These are phyloP conservation scores for Neurospora intermedia DNA, from an alignment of 495 filamentous ascomycete species.

Conservation along the genomic window DNA sequence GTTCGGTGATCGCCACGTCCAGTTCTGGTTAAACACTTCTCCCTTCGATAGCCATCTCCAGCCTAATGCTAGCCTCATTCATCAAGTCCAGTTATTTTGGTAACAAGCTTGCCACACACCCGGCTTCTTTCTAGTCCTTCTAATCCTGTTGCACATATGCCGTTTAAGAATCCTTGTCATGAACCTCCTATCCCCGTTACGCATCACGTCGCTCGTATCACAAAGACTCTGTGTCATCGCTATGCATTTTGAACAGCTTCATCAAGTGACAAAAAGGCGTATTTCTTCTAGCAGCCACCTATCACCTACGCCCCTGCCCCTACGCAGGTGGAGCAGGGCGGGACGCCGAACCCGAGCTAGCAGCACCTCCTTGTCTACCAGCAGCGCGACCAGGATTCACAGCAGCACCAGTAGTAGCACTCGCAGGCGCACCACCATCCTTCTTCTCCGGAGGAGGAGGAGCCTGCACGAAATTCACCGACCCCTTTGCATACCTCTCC, in stretches of 20 bases:
- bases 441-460: background rate
- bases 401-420: background rate
- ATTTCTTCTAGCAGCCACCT: background rate
- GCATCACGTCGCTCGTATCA: background rate
- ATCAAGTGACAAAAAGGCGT: background rate
- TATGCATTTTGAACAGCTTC: background rate
- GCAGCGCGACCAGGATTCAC: background rate
- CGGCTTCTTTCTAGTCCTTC: background rate
- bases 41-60: background rate
- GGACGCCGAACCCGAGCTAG: background rate
- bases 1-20: background rate
- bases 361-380: background rate
- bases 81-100: background rate
- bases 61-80: background rate
- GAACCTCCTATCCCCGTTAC: background rate
- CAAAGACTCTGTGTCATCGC: background rate
- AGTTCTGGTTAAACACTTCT: background rate
- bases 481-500: conserved; percentile 56
- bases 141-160: background rate
- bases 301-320: background rate
- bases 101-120: background rate
- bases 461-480: conserved; percentile 14
- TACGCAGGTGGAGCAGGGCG: background rate
- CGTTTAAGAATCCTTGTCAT: background rate
- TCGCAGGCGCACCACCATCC: background rate